Evolutionary conservation across 1,284 basidiomycete species (phyloP).

Genomic region (Puccinia horiana): DNA sequence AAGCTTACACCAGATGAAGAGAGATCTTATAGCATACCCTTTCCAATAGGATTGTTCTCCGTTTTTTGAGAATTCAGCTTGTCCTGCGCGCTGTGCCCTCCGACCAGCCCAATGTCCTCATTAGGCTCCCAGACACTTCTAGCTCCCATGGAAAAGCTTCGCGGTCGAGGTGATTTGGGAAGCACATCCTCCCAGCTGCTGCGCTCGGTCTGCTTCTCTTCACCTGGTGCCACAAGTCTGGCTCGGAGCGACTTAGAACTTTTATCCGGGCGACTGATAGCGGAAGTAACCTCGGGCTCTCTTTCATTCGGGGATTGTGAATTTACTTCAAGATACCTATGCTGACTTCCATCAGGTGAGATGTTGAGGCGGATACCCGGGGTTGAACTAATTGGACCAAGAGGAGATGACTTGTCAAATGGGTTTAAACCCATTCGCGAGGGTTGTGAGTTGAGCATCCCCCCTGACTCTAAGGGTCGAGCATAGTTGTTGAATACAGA

Average conservation of each 20-base stretch:
- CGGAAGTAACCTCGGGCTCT: neutral
- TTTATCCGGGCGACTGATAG: conserved; percentile 5
- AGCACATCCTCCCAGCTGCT: conserved; percentile 4
- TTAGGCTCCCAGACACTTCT: conserved; percentile 15
- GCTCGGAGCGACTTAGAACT: conserved; percentile 4
- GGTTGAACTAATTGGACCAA: neutral
- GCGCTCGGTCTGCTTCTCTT: neutral
- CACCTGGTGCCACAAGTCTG: neutral
- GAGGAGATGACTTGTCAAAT: conserved; percentile 21
- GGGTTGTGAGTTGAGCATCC: conserved; percentile 2
- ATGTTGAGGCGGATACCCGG: neutral
- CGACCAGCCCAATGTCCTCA: neutral
- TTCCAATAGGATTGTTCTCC: conserved; percentile 2
- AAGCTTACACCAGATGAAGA: no score
- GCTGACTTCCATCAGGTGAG: neutral
- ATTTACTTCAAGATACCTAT: neutral
- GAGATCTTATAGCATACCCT: no score
- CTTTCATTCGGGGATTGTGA: neutral
- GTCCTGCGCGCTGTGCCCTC: neutral
- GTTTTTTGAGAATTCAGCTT: neutral
- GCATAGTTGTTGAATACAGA: conserved; percentile 2
- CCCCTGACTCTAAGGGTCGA: neutral
- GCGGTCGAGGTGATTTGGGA: conserved; percentile 7
- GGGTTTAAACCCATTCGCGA: conserved; percentile 9
- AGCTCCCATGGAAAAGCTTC: conserved; percentile 33